Evolutionary conservation across 164 flowering plant genomes (phyloP), one percentile per base, ranked within the genome.

Genomic region (Piper betle): DNA sequence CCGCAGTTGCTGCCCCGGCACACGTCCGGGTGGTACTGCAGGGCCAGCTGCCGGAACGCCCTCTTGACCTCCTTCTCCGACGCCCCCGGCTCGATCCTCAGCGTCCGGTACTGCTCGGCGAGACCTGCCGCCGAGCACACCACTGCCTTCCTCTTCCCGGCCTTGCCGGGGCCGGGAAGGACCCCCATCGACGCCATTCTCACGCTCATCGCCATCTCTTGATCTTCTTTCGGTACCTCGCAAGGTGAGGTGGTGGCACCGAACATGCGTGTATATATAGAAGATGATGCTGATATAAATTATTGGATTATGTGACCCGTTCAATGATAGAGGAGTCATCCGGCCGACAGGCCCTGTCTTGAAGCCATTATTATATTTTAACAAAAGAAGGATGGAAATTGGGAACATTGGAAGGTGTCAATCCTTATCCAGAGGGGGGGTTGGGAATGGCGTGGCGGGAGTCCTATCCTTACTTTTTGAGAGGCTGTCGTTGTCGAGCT

Each of bases 11-110:
- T 79, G 69, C 85, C 99, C 79, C 78, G 86, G 72, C 97, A 94
- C 0, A 94, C 96, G 68, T 94, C 99, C 0, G 97, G 99, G 75
- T 94, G 99, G 82, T 91, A 91, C 99, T 93, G 73, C 60, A 85
- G 66, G 62, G 97, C 98, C 18, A 90, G 94, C 62, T 74, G 67
- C 54, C 98, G 66, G 66, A 90, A 93, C 19, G 97, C 97, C 60
- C 80, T 83, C 75, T 70, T 83, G 71, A 87, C 92, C 71, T 93
- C 98, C 61, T 82, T 78, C 72, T 86, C 94, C 48, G 90, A 82
- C 37, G 98, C 94, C 58, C 86, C 91, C 39, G 79, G 97, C 19
- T 73, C 70, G 57, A 90, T 74, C 71, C 71, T 62, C 5, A 87
- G 74, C 15, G 86, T 87, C 55, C 71, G 69, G 69, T 89, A 89